Percentiles rank a stretch among this genome's conserved stretches.
Conservation (phyloP, 164 flowering plant species). For the Vitis labrusca region DNA sequence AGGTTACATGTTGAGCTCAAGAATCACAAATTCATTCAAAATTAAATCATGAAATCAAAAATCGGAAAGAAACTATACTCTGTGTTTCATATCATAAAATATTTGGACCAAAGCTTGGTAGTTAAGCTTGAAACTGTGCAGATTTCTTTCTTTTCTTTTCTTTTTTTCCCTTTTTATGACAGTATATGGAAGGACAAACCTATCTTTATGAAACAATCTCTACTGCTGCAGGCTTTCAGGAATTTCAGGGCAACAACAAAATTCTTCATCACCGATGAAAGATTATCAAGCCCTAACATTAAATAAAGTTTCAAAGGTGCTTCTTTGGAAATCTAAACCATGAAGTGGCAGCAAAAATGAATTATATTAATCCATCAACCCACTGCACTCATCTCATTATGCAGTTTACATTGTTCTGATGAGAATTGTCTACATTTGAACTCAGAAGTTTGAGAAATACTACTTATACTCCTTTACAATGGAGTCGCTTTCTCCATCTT, state of each 20-base stretch:
- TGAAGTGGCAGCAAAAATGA: no score
- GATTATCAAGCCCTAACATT: not conserved
- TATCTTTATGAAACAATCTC: not conserved
- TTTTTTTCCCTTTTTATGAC: not conserved
- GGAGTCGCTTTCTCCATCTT: no score
- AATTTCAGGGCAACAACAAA: not conserved
- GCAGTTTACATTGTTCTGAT: no score
- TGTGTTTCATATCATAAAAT: not conserved
- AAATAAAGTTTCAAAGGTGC: not conserved
- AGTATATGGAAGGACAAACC: not conserved
- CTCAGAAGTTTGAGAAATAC: no score
- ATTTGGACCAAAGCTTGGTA: not conserved
- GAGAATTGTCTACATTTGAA: no score
- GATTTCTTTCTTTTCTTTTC: not conserved
- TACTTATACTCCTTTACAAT: no score
- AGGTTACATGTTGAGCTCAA: no score
- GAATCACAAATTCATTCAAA: not conserved
- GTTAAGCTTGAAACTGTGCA: not conserved
- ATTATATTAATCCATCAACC: no score
- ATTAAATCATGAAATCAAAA: not conserved
- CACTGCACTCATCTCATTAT: no score
- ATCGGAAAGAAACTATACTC: not conserved
- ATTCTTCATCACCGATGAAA: not conserved
- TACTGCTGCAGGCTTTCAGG: not conserved
- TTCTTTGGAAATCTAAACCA: not conserved